A percentile compares a stretch with the other conserved stretches of the same genome.
Conservation (phyloP, 805 yeast species). For the Pichia paraexigua region DNA sequence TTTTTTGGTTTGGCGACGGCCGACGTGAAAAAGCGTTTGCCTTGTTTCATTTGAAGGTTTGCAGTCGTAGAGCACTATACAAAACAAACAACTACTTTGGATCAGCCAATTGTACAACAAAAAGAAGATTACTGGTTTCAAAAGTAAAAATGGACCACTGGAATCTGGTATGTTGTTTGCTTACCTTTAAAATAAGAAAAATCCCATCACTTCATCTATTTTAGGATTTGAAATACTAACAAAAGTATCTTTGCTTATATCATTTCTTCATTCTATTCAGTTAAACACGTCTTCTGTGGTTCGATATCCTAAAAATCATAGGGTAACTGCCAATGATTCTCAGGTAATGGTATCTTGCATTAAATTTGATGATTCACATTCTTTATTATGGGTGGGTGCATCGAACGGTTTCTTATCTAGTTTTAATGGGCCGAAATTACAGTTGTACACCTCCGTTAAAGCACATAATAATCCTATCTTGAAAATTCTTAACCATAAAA, state of each 20-base stretch:
- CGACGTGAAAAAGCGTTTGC: background rate
- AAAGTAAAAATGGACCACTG: slow-evolving; percentile 9
- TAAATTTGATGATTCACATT: slow-evolving; percentile 62
- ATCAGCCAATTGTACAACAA: background rate
- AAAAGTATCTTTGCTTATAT: background rate
- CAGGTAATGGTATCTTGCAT: slow-evolving; percentile 25
- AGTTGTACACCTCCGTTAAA: slow-evolving; percentile 49
- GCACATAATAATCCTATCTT: slow-evolving; percentile 44
- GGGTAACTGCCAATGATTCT: slow-evolving; percentile 12
- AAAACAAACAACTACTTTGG: background rate
- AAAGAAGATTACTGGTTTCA: background rate
- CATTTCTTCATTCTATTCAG: background rate
- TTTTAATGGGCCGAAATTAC: slow-evolving; percentile 38
- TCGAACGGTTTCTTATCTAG: slow-evolving; percentile 42
- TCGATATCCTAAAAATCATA: slow-evolving; percentile 19
- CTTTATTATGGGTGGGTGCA: slow-evolving; percentile 83
- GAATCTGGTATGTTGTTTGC: slow-evolving; percentile 3
- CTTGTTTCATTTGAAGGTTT: background rate
- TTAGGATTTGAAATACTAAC: background rate
- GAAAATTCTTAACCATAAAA: slow-evolving; percentile 45
- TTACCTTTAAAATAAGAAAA: no score
- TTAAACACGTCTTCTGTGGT: slow-evolving; percentile 6
- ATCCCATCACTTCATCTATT: background rate
- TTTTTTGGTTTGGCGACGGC: background rate
- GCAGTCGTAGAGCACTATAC: background rate